These are phyloP conservation scores for Leucocoprinus birnbaumii DNA, from an alignment of 768 basidiomycete species.

Conservation along the genomic window DNA sequence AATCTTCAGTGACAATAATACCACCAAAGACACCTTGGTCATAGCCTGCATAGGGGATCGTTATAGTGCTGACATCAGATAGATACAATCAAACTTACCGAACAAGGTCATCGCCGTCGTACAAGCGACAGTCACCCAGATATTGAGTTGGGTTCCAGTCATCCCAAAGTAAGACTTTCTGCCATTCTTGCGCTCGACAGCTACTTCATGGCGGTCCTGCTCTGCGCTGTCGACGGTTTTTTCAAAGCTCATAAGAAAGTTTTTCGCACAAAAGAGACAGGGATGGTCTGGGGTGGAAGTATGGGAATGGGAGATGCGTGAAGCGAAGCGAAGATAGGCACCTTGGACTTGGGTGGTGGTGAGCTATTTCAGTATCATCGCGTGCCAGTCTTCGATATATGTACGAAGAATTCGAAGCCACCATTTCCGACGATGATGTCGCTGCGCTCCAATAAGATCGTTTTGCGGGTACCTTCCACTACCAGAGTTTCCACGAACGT, in stretches of 20 bases:
- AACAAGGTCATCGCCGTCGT: conserved; percentile 51
- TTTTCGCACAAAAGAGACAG: neutral
- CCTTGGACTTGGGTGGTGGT: conserved; percentile 3
- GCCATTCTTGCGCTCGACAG: neutral
- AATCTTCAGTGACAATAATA: conserved; percentile 45
- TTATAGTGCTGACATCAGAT: neutral
- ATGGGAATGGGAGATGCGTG: neutral
- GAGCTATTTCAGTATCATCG: conserved; percentile 8
- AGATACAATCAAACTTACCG: conserved; percentile 24
- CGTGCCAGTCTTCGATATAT: conserved; percentile 4
- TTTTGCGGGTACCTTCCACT: neutral
- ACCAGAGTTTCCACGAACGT: neutral
- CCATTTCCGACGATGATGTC: conserved; percentile 3
- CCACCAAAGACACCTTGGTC: conserved; percentile 55
- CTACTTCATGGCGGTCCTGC: neutral
- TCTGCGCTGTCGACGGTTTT: conserved; percentile 4
- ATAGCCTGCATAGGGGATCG: conserved; percentile 30
- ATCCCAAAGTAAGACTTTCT: conserved; percentile 38
- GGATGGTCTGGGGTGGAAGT: neutral
- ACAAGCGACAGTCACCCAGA: conserved; percentile 48
- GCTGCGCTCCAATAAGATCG: conserved; percentile 5
- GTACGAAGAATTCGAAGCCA: conserved; percentile 9
- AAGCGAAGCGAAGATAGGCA: neutral
- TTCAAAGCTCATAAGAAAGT: conserved; percentile 9
- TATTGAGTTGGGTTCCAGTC: conserved; percentile 40